Evolutionary conservation across 768 basidiomycete species (phyloP), one percentile per base, ranked within the genome.

Genomic region (Tylopilus plumbeoviolaceoides): DNA sequence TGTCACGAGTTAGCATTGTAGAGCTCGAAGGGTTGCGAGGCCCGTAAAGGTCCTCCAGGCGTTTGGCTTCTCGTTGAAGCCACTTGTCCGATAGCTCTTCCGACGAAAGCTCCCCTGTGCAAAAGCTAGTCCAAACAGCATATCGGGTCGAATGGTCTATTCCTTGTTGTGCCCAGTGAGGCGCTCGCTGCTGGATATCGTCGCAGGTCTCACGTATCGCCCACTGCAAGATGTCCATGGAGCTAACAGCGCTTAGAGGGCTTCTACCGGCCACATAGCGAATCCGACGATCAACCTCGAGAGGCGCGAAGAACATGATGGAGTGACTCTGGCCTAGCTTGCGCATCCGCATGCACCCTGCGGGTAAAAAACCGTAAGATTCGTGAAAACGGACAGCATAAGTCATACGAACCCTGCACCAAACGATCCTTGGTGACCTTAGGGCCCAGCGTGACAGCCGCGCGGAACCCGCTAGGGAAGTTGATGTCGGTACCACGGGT

Each of bases 341-440:
- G 14, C 80, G 70, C 79, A 81, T 78, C 9, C 79, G 69, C 80
- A 80, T 81, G 47, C 79, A 80, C 5, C 77, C 79, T 79, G 12
- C 64, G 63, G 1, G n/a, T 2, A 11, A 18, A 2, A 9, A n/a
- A 23, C 15, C 11, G 15, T 63, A 4, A 59, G 45, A 42, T 41
- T n/a, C n/a, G 7, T 11, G 17, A 4, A 38, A 11, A 10, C 1
- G 14, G 21, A 21, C 11, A 2, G 7, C 21, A 12, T 9, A 28
- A 5, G 7, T 4, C n/a, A 11, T 21, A 46, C 51, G 9, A 41
- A 58, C 60, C 59, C 18, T 61, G 61, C 31, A 28, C 47, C 25
- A 62, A 58, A 39, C 56, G 56, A 40, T 58, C 52, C 5, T 60
- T 60, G 17, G 59, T 60, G 2, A 60, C 54, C 28, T 55, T 55